Evolutionary conservation across 177 flowering plant genomes (phyloP).

Genomic region (Vitis hybrid): DNA sequence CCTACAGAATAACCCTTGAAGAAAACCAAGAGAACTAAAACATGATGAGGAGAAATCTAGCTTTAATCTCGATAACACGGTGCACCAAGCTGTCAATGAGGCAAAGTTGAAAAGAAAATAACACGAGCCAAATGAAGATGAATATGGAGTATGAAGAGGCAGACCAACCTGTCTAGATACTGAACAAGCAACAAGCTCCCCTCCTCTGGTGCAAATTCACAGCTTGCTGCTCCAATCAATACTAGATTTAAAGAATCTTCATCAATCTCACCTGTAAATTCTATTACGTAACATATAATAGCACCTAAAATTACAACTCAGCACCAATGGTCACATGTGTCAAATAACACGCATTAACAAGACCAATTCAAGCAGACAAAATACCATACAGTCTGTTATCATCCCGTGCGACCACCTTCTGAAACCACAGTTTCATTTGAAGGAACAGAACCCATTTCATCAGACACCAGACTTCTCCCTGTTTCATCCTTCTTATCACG

Average conservation of each 20-base stretch:
- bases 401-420: conserved; percentile 13
- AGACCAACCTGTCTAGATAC: too few relatives aligned
- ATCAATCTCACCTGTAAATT: neutral
- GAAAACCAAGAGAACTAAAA: too few relatives aligned
- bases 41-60: neutral
- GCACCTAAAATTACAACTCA: neutral
- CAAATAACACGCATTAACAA: neutral
- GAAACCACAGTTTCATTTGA: conserved; percentile 12
- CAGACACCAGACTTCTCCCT: conserved; percentile 10
- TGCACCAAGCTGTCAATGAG: neutral
- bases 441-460: conserved; percentile 7
- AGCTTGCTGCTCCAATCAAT: neutral
- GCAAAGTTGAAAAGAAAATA: neutral
- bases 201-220: neutral
- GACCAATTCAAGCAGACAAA: neutral
- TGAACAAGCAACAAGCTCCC: neutral
- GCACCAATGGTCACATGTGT: neutral
- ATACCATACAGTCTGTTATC: conserved; percentile 12
- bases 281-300: neutral
- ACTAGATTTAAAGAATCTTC: neutral
- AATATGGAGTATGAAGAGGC: too few relatives aligned
- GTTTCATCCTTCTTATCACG: conserved; percentile 10
- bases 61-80: neutral
- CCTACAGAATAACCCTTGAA: too few relatives aligned
- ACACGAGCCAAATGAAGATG: neutral